Conservation (phyloP, 2,329 filamentous ascomycete genomes). For the Neofusicoccum kwambonambiense region DNA sequence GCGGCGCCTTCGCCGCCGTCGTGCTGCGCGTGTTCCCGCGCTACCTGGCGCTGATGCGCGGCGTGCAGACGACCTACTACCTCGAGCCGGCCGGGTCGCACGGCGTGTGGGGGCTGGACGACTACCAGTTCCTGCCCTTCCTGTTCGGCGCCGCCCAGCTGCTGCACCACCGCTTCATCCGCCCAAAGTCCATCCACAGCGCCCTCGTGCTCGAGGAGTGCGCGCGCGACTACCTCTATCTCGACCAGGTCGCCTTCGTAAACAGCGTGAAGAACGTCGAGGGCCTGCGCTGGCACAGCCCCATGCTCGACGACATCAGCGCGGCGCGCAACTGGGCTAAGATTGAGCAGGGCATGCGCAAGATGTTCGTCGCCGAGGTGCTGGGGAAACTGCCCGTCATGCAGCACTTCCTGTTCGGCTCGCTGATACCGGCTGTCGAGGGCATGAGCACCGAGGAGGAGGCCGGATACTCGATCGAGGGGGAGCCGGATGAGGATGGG, state of each 20-base stretch:
- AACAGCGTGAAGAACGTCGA: conserved; percentile 96
- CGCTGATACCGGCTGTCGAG: conserved; percentile 73
- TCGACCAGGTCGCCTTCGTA: conserved; percentile 90
- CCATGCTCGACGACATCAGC: conserved; percentile 97
- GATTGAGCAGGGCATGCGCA: conserved; percentile 90
- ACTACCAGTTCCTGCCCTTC: conserved; percentile 55
- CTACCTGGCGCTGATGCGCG: conserved; percentile 84
- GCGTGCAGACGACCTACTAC: conserved; percentile 88
- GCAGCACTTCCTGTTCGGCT: conserved; percentile 97
- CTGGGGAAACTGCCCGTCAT: conserved; percentile 92
- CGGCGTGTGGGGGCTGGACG: conserved; percentile 54
- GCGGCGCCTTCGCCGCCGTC: conserved; percentile 68
- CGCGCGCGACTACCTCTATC: conserved; percentile 78
- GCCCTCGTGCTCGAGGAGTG: conserved; percentile 84
- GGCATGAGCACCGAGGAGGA: conserved; percentile 71
- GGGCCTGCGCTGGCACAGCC: conserved; percentile 91
- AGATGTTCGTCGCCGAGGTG: conserved; percentile 95
- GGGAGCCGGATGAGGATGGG: conserved; percentile 52
- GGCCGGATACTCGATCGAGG: conserved; percentile 44
- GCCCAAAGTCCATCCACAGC: conserved; percentile 71
- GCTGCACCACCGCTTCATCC: conserved; percentile 64
- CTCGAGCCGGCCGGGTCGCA: conserved; percentile 70
- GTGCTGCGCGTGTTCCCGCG: conserved; percentile 76
- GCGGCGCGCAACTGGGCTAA: conserved; percentile 87
- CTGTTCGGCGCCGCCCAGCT: conserved; percentile 51